A percentile compares a stretch with the other conserved stretches of the same genome.
Evolutionary conservation across 768 basidiomycete species (phyloP).

Genomic region (Kwoniella mangroviensis): DNA sequence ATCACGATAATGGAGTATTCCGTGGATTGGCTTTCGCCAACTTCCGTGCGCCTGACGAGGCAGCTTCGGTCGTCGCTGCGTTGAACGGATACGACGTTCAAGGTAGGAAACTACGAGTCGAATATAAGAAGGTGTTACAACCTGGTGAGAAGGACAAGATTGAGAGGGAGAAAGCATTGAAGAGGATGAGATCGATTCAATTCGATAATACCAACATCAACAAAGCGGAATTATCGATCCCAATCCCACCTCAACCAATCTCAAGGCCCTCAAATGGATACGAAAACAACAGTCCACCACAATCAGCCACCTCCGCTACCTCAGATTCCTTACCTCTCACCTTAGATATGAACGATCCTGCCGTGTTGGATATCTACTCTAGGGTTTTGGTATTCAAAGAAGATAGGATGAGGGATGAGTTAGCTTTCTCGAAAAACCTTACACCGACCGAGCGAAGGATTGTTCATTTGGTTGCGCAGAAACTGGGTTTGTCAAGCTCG

Average conservation of each 20-base stretch:
- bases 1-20: slow-evolving; percentile 95
- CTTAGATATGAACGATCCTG: slow-evolving; percentile 92
- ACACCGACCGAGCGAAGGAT: slow-evolving; percentile 83
- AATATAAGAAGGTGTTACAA: slow-evolving; percentile 99
- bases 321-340: slow-evolving; percentile 60
- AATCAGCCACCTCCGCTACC: slow-evolving; percentile 42
- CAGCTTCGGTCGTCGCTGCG: slow-evolving; percentile 92
- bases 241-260: slow-evolving; percentile 28
- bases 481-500: slow-evolving; percentile 88
- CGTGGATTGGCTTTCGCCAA: slow-evolving; percentile 98
- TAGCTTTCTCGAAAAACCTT: slow-evolving; percentile 90
- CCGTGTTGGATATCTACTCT: slow-evolving; percentile 95
- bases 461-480: slow-evolving; percentile 95
- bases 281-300: slow-evolving; percentile 38
- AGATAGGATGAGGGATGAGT: slow-evolving; percentile 93
- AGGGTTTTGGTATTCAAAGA: slow-evolving; percentile 96
- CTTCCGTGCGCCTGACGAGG: slow-evolving; percentile 87
- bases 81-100: slow-evolving; percentile 72
- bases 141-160: slow-evolving; percentile 99
- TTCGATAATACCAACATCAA: slow-evolving; percentile 59
- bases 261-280: slow-evolving; percentile 26
- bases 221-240: slow-evolving; percentile 24
- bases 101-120: slow-evolving; percentile 94
- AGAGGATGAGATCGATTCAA: slow-evolving; percentile 97
- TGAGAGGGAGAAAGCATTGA: slow-evolving; percentile 96